Base-by-base conservation (phyloP, 108 stramenopile genomes). In the Cyclotella cryptica region DNA sequence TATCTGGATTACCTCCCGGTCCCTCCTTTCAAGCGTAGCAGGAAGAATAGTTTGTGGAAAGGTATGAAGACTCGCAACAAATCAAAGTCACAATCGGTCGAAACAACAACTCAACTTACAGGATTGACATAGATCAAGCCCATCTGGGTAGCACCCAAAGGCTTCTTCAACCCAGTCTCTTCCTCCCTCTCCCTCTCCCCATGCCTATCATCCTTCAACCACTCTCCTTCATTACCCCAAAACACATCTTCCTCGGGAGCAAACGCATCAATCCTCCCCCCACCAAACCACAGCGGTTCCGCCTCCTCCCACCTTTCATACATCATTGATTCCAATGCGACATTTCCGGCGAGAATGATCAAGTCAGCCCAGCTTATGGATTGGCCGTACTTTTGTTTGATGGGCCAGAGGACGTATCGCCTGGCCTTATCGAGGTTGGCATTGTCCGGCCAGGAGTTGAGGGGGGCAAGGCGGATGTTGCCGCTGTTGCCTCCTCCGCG, bases 51-150 rank as follows among this genome's bases (percentile, higher is more conserved):
- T 29, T 4, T 46, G 13, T 41, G 55, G 14, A 35, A 57, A 58
- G 39, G 21, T 5, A 54, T 28, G 5, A 71, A 24, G 52, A 71
- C 22, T 55, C 6, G 2, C 35, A 35, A 35, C 4, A 35, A 35
- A 35, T 35, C 4, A 35, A 35, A 35, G 2, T 35, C 35, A 2
- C 6, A 35, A 35, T 5, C 6, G 35, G 2, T 35, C 6, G 35
- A 35, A 35, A 35, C 35, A 35, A 35, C 35, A 6, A 5, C 2
- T 5, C 35, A 35, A 35, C 35, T 35, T 53, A 74, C 62, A 10
- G 94, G 91, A 78, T 94, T 92, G 65, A 95, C 94, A 73, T 92
- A 92, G 41, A 95, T 91, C 26, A 92, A 71, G 10, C 92, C 92
- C 92, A 93, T 93, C 59, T 90, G 86, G 2, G 87, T 87, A 14